A percentile compares a stretch with the other conserved stretches of the same genome.
phyloP scores from a whole-genome alignment of 306 rosid genomes.

The Sindora glabra region DNA sequence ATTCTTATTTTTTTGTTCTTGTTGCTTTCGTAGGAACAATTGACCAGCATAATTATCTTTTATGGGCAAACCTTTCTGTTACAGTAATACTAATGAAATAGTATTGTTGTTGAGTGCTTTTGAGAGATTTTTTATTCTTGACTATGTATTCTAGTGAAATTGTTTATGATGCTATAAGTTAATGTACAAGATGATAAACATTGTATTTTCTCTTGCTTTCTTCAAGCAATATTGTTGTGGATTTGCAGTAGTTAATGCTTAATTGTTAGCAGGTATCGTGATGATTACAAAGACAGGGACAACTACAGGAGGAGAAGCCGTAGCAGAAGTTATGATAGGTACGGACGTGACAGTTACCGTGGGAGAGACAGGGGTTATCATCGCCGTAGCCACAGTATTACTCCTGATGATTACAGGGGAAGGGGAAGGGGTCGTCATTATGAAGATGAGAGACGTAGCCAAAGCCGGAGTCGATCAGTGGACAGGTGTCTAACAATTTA shows the following conservation, averaged over 20 bases:
- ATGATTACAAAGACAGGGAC: slow-evolving; percentile 54
- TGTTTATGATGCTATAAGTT: too few relatives aligned
- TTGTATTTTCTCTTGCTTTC: too few relatives aligned
- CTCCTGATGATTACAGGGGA: slow-evolving; percentile 54
- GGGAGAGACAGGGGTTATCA: slow-evolving; percentile 53
- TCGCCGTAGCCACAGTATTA: slow-evolving; percentile 56
- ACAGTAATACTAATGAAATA: too few relatives aligned
- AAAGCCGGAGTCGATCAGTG: slow-evolving; percentile 55
- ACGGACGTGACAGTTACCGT: slow-evolving; percentile 52
- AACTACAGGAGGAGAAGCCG: slow-evolving; percentile 62
- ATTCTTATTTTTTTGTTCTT: too few relatives aligned
- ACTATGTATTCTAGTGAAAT: too few relatives aligned
- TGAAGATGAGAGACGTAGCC: slow-evolving; percentile 49
- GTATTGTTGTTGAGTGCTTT: too few relatives aligned
- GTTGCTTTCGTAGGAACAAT: too few relatives aligned
- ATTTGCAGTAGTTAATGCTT: neutral
- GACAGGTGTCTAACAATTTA: slow-evolving; percentile 43
- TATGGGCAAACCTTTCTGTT: too few relatives aligned
- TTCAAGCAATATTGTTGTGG: neutral
- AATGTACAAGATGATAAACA: too few relatives aligned
- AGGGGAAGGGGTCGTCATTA: slow-evolving; percentile 56
- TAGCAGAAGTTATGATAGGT: slow-evolving; percentile 66
- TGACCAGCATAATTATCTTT: too few relatives aligned
- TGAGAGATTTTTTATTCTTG: too few relatives aligned
- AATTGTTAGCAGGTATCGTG: slow-evolving; percentile 49